A percentile compares a stretch with the other conserved stretches of the same genome.
Conservation (phyloP, 306 rosid genomes). For the Ziziphus jujuba region DNA sequence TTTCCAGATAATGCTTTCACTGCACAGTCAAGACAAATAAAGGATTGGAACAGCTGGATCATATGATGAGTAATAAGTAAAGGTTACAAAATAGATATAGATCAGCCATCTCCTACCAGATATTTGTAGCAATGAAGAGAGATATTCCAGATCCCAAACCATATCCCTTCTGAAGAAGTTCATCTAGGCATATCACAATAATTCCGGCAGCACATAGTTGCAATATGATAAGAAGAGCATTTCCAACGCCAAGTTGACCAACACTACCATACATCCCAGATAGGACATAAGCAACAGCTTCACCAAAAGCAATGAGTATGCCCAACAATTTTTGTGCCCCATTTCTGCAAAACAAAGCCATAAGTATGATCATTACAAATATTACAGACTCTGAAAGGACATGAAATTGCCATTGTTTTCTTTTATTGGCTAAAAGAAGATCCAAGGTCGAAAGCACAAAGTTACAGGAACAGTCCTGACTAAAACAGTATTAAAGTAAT, state of each 20-base stretch:
- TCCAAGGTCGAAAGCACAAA: no score
- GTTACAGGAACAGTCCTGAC: no score
- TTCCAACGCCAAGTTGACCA: conserved; percentile 92
- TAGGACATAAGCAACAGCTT: conserved; percentile 93
- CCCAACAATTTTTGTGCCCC: conserved; percentile 95
- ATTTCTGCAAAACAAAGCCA: conserved; percentile 40
- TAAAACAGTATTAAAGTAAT: no score
- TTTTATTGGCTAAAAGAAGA: no score
- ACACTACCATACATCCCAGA: conserved; percentile 96
- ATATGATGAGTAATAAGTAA: not conserved
- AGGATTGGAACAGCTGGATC: not conserved
- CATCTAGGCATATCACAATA: conserved; percentile 88
- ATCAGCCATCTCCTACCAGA: conserved; percentile 49
- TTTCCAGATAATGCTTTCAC: conserved; percentile 92
- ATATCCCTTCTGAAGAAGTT: conserved; percentile 98
- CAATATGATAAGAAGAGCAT: conserved; percentile 76
- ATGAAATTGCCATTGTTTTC: no score
- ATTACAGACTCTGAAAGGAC: no score
- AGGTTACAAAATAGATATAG: no score
- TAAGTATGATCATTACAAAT: not conserved
- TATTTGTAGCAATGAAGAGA: conserved; percentile 88
- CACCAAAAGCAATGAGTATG: conserved; percentile 85
- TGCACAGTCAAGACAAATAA: conserved; percentile 20
- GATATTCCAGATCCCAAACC: conserved; percentile 98
- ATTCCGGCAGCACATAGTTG: conserved; percentile 89